Evolutionary conservation across 768 basidiomycete species (phyloP).

Genomic region (Coprinopsis cinerea): DNA sequence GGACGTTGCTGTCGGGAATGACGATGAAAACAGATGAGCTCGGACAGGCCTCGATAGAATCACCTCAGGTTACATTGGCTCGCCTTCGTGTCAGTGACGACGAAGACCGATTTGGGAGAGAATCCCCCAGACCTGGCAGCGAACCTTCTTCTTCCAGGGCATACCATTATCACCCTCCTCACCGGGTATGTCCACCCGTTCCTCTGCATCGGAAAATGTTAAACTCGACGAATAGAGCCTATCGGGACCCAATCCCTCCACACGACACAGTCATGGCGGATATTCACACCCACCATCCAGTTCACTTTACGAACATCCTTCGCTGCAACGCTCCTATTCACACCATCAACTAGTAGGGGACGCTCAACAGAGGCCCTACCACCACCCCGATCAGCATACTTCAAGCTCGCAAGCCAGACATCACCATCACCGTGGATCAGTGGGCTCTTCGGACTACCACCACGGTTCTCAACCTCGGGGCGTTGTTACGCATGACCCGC

Average conservation of each 20-base stretch:
- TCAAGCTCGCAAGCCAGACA: neutral
- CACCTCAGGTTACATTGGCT: conserved; percentile 36
- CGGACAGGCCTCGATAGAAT: conserved; percentile 33
- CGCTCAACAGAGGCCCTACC: neutral
- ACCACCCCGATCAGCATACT: neutral
- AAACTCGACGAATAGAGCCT: too few species aligned
- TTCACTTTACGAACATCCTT: neutral
- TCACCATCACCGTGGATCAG: neutral
- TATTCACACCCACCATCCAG: neutral
- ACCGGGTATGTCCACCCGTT: conserved; percentile 2
- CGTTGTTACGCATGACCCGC: conserved; percentile 1
- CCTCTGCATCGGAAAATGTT: neutral
- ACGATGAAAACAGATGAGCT: conserved; percentile 36
- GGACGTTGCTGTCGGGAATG: conserved; percentile 6
- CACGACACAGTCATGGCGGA: too few species aligned
- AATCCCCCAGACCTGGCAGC: neutral
- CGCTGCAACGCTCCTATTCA: conserved; percentile 8
- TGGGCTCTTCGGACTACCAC: neutral
- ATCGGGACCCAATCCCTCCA: neutral
- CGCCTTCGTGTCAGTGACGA: conserved; percentile 38
- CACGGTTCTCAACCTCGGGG: neutral
- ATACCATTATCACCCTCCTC: neutral
- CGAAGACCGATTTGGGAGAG: conserved; percentile 14
- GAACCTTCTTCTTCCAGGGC: conserved; percentile 5
- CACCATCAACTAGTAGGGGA: neutral